Evolutionary conservation across 2,329 filamentous ascomycete species (phyloP), one percentile per base, ranked within the genome.

Genomic region (Alternaria solani): DNA sequence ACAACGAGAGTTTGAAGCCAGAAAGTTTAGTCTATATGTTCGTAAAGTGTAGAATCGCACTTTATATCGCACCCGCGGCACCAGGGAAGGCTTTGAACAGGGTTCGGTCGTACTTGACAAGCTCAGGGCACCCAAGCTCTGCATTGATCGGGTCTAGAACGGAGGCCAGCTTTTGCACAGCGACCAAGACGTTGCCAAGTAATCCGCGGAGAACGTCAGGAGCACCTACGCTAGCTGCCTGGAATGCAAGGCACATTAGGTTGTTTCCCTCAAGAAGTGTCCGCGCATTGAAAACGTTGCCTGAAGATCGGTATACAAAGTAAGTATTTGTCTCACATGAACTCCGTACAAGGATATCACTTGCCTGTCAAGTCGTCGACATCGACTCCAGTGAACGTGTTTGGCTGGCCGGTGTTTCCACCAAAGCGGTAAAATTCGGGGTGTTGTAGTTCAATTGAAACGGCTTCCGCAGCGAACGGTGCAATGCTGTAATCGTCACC

Each of bases 261-360:
- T 70, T 68, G 49, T 70, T 70, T 34, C 67, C 65, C 20, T 67
- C 53, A 16, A 60, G 55, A 18, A 70, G 57, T 38, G 51, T 60
- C 8, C 34, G 58, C 11, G 51, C 56, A 18, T 70, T 68, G 57
- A 68, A 65, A 8, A 57, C 54, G 41, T 65, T 65, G n/a, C 28
- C 28, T 30, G 28, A 30, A 30, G 28, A 11, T 1, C 8, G 28
- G 28, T 11, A 1, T 30, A 1, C 28, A 30, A 30, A 30, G 28
- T 30, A 2, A 30, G 28, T 30, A 11, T 11, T 30, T 30, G 28
- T 30, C 28, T 30, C 28, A 30, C 28, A 30, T 30, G 8, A 30
- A 11, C 8, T 30, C 1, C 1, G 28, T 30, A 30, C 28, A 3
- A 30, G 4, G 8, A 30, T 30, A 11, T 30, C 1, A 30, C 28